Conservation (phyloP, 345 rosid genomes). For the Toxicodendron radicans region DNA sequence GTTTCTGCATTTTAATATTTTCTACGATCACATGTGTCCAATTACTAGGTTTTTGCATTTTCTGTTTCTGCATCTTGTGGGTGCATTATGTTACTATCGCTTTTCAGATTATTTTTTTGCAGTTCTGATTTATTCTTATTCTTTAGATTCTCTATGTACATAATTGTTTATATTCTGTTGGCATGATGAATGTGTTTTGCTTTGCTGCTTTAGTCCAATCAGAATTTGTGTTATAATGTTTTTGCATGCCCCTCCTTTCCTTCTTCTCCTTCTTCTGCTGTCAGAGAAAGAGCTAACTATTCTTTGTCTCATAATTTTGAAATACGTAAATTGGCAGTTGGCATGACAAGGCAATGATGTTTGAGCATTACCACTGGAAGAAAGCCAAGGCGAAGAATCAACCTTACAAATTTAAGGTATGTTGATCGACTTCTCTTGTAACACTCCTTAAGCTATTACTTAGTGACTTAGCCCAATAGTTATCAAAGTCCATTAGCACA, state of each 20-base stretch:
- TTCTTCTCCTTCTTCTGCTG: background rate
- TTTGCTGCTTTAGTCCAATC: conserved; percentile 15
- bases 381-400: conserved; percentile 67
- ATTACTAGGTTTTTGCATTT: background rate
- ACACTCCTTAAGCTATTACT: too few species aligned
- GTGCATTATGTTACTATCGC: background rate
- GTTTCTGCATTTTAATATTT: background rate
- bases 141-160: background rate
- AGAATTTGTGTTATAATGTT: background rate
- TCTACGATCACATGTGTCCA: background rate
- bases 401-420: conserved; percentile 82
- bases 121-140: background rate
- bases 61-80: background rate
- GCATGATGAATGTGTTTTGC: background rate
- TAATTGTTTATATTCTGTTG: background rate
- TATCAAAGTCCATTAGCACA: too few species aligned
- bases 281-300: background rate
- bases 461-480: too few species aligned
- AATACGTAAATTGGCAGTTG: conserved; percentile 52
- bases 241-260: conserved; percentile 1
- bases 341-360: conserved; percentile 87
- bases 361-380: conserved; percentile 88
- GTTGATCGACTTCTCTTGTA: background rate
- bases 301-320: conserved; percentile 5
- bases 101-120: background rate